Evolutionary conservation across 2,329 filamentous ascomycete species (phyloP).

Genomic region (Thielaviopsis ethacetica): DNA sequence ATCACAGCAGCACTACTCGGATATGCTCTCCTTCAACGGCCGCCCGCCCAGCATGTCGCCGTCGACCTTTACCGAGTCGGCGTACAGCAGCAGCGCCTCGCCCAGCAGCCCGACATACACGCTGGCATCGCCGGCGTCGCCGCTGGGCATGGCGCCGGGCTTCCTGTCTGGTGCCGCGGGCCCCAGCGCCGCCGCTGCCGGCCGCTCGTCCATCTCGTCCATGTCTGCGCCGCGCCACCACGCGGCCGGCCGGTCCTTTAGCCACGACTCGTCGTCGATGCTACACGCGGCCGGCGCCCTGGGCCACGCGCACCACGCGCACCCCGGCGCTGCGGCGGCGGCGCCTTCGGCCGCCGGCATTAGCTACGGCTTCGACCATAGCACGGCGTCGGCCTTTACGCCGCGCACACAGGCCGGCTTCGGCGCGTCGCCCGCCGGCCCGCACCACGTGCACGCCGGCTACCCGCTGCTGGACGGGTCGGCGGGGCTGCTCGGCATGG

Average conservation of each 20-base stretch:
- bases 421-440: too few relatives aligned
- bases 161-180: not conserved
- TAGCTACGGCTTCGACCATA: not conserved
- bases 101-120: conserved; percentile 10
- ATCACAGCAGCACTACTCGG: not conserved
- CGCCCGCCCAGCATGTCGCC: conserved; percentile 9
- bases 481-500: not conserved
- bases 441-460: not conserved
- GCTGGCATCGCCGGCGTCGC: conserved; percentile 5
- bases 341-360: not conserved
- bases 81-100: conserved; percentile 5
- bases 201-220: not conserved
- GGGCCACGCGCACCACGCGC: conserved; percentile 1
- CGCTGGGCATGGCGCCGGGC: conserved; percentile 6
- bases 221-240: conserved; percentile 5
- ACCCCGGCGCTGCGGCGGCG: not conserved
- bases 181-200: not conserved
- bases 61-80: conserved; percentile 6
- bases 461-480: not conserved
- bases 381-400: not conserved
- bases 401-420: conserved; percentile 3
- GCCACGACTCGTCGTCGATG: conserved; percentile 7
- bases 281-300: not conserved
- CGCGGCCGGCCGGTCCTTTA: conserved; percentile 3
- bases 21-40: conserved; percentile 5